These are phyloP conservation scores for Corymbia citriodora DNA, from an alignment of 441 rosid species.

Conservation along the genomic window DNA sequence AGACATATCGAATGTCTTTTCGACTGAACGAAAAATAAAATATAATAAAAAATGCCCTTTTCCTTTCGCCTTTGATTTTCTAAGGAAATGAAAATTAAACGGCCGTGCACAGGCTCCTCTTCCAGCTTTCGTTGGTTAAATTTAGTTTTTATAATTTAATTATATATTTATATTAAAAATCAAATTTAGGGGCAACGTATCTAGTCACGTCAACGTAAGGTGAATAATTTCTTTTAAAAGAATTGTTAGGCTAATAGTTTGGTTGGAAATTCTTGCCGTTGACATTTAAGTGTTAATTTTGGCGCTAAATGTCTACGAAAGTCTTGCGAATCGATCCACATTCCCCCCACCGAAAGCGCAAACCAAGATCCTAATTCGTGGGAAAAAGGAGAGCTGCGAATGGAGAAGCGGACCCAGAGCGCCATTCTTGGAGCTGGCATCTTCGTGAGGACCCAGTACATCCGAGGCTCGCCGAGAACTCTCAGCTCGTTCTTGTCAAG, in stretches of 20 bases:
- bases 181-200: no score
- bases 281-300: no score
- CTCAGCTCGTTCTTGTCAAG: constrained; percentile 57
- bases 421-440: constrained; percentile 90
- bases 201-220: no score
- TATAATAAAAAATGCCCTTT: not conserved
- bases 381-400: constrained; percentile 2
- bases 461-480: constrained; percentile 79
- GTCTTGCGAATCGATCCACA: not conserved
- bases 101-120: not conserved
- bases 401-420: constrained; percentile 48
- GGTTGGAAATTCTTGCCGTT: no score
- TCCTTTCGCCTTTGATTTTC: not conserved
- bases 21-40: not conserved
- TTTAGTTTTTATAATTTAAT: no score
- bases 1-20: not conserved
- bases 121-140: not conserved
- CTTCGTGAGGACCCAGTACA: constrained; percentile 86
- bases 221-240: no score
- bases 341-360: not conserved
- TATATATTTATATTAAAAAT: no score
- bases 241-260: no score
- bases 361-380: not conserved
- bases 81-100: not conserved
- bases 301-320: not conserved